A percentile compares a stretch with the other conserved stretches of the same genome.
These are phyloP conservation scores for Calocybe gangraenosa DNA, from an alignment of 768 basidiomycete species.

Conservation along the genomic window DNA sequence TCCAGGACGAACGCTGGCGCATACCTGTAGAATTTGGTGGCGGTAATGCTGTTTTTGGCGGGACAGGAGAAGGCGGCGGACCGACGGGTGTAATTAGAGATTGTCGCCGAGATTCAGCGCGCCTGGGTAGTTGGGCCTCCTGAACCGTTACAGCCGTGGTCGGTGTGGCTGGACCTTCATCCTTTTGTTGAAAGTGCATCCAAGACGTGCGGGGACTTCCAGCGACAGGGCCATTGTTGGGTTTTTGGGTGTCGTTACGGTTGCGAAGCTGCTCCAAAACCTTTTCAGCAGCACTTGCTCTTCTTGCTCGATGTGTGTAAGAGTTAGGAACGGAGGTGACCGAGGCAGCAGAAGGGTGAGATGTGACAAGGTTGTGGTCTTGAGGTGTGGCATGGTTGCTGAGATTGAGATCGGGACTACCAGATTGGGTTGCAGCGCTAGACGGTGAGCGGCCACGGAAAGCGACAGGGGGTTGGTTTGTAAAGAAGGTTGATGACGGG, in stretches of 20 bases:
- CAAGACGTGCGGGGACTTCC: constrained; percentile 42
- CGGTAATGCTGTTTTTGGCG: constrained; percentile 32
- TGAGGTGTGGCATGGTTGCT: constrained; percentile 9
- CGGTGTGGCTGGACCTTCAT: constrained; percentile 17
- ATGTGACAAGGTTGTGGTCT: constrained; percentile 8
- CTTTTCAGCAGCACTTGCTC: constrained; percentile 65
- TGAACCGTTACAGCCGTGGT: constrained; percentile 14
- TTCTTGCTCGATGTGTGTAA: constrained; percentile 38
- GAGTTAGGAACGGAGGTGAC: constrained; percentile 21
- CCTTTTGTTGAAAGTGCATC: constrained; percentile 37
- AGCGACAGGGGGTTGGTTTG: constrained; percentile 9
- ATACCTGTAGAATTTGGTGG: constrained; percentile 7
- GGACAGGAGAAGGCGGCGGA: constrained; percentile 51
- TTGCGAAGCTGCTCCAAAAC: constrained; percentile 62
- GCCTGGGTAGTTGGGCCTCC: constrained; percentile 14
- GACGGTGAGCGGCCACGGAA: constrained; percentile 25
- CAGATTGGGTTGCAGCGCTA: constrained; percentile 18
- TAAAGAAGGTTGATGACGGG: constrained; percentile 14
- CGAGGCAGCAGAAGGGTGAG: constrained; percentile 16
- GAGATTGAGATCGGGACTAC: constrained; percentile 20
- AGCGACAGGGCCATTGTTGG: constrained; percentile 19
- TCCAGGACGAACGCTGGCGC: constrained; percentile 12
- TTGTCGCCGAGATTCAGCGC: constrained; percentile 34
- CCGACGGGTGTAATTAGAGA: constrained; percentile 40
- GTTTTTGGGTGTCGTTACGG: constrained; percentile 46